Evolutionary conservation across 495 filamentous ascomycete species (phyloP).

Genomic region (Aspergillus campestris): DNA sequence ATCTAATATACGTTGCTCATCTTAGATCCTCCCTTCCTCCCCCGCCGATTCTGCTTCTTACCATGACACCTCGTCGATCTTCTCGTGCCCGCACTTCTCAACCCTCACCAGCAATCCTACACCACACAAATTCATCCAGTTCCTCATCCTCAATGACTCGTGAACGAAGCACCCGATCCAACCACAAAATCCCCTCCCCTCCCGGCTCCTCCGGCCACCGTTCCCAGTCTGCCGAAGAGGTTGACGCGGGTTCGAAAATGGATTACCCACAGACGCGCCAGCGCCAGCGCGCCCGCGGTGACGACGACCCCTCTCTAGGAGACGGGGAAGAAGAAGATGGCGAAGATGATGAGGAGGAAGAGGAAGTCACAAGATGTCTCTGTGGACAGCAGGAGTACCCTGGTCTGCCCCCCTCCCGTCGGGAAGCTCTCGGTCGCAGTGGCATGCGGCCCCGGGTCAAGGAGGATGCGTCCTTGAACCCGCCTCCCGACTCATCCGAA

Average conservation of each 20-base stretch:
- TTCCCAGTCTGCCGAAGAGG: constrained; percentile 74
- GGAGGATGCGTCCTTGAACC: constrained; percentile 44
- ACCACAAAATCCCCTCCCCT: constrained; percentile 64
- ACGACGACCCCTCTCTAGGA: constrained; percentile 40
- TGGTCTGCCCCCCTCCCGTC: constrained; percentile 62
- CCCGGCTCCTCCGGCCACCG: constrained; percentile 63
- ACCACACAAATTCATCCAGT: constrained; percentile 65
- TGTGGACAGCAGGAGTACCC: constrained; percentile 94
- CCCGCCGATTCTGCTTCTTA: too few species aligned
- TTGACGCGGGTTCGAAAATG: constrained; percentile 42
- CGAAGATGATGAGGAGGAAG: constrained; percentile 58
- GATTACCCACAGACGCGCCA: constrained; percentile 66
- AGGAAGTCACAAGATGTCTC: constrained; percentile 89
- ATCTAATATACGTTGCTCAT: too few species aligned
- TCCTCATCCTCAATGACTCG: constrained; percentile 63
- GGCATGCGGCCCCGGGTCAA: constrained; percentile 42
- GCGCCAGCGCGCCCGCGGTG: constrained; percentile 57
- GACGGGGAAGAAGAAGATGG: constrained; percentile 52
- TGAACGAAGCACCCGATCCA: constrained; percentile 62
- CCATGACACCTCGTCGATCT: constrained; percentile 75
- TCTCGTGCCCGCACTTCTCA: constrained; percentile 82
- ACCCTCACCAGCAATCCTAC: constrained; percentile 54
- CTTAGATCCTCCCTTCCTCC: constrained; percentile 1
- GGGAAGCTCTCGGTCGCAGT: constrained; percentile 47
- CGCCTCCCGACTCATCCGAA: constrained; percentile 30